Base-by-base conservation (phyloP, 305 asterid genomes). In the Fraxinus greggii region DNA sequence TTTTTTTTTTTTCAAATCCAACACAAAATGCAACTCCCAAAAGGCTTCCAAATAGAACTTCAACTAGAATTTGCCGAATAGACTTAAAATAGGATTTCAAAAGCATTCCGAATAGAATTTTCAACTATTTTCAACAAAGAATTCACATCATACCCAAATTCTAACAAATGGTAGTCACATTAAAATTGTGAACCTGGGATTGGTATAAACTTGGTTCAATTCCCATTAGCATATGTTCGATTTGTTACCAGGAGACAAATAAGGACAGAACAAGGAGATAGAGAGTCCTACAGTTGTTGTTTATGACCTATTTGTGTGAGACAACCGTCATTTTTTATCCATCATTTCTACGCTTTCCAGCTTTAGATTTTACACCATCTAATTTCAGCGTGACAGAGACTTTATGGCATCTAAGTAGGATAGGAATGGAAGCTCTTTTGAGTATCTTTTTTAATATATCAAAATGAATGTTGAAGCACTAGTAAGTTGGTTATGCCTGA, bases 251-350 rank as follows among this genome's bases (percentile, higher is more conserved):
- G 33, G 40, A 80, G 38, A 79, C 28, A 42, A 56, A 26, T 48
- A 29, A 36, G 78, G 61, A 36, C 75, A 26, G 31, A 26, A 21
- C 13, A 35, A 9, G 67, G 79, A 83, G 75, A 69, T 45, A 75
- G 36, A 67, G 61, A n/a, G 42, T 10, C 5, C 51, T 13, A n/a
- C n/a, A 42, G 72, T 35, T 73, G 69, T 42, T 82, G 70, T 70
- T 45, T 26, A 40, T 24, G 51, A 42, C 33, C 3, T 40, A 13
- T 8, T 56, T 15, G 10, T 67, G 56, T 45, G 2, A 32, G 35
- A 40, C 21, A 19, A 21, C 33, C 7, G 4, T 1, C 19, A 40
- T 75, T 31, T 67, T 9, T 4, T 31, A 35, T 65, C 3, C 40
- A 4, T 70, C 21, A 29, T 75, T 59, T 59, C 36, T 40, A 24